These are phyloP conservation scores for Aaosphaeria arxii DNA, from an alignment of 2,329 filamentous ascomycete species.

Conservation along the genomic window DNA sequence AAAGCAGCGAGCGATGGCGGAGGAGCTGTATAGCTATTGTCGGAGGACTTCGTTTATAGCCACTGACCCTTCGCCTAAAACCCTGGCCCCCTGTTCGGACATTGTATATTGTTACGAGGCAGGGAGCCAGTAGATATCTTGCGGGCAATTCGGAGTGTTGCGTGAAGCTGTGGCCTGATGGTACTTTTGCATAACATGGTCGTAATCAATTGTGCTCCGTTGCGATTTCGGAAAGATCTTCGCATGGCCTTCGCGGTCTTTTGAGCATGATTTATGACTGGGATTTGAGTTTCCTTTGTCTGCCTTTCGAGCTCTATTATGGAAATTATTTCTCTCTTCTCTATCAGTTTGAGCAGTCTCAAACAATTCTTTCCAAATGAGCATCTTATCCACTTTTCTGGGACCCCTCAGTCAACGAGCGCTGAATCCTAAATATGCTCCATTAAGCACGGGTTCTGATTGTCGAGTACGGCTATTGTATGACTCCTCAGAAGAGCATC, in stretches of 20 bases:
- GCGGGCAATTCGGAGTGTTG: no score
- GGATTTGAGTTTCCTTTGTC: no score
- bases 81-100: background rate
- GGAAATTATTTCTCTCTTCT: no score
- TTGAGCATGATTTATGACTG: no score
- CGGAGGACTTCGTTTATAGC: background rate
- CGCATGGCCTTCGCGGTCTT: no score
- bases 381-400: background rate
- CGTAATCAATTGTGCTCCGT: no score
- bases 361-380: background rate
- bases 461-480: background rate
- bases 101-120: background rate
- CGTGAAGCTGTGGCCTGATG: no score
- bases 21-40: background rate
- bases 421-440: background rate
- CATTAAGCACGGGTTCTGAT: background rate
- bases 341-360: background rate
- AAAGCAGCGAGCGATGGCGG: background rate
- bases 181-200: no score
- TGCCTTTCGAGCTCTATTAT: no score
- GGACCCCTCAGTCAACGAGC: background rate
- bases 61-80: background rate
- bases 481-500: background rate
- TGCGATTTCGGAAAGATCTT: no score
- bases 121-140: no score